Evolutionary conservation across 2,329 filamentous ascomycete genomes (phyloP).

Genomic region (Metarhizium robertsii): DNA sequence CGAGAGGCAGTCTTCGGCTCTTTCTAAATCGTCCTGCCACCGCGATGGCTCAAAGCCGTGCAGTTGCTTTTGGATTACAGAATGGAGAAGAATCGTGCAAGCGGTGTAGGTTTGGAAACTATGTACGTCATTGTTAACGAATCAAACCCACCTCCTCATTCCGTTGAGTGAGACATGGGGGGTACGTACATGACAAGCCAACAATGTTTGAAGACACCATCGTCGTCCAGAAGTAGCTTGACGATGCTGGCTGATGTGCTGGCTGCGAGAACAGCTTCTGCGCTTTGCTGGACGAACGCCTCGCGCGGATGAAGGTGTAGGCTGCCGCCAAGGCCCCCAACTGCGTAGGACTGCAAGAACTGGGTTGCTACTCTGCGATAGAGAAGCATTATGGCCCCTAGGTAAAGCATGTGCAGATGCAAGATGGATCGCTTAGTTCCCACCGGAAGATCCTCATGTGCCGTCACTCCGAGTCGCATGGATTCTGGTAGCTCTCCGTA

Average conservation of each 20-base stretch:
- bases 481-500: conserved; percentile 1
- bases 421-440: conserved; percentile 3
- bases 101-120: conserved; percentile 5
- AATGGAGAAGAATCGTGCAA: conserved; percentile 5
- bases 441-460: not conserved
- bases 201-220: conserved; percentile 5
- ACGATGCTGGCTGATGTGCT: conserved; percentile 5
- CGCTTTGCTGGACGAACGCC: not conserved
- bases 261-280: conserved; percentile 3
- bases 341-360: not conserved
- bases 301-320: not conserved
- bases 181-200: conserved; percentile 7
- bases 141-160: not conserved
- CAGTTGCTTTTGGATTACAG: conserved; percentile 4
- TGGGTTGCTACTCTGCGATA: conserved; percentile 3
- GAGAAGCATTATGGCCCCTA: conserved; percentile 4
- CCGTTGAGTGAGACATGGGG: not conserved
- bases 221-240: conserved; percentile 3
- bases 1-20: conserved; percentile 1
- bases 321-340: not conserved
- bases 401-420: conserved; percentile 4
- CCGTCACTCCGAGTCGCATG: not conserved
- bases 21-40: not conserved
- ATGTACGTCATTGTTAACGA: not conserved
- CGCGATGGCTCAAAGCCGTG: not conserved